phyloP scores from a whole-genome alignment of 179 eudicot species.

The Beta macrorhiza region DNA sequence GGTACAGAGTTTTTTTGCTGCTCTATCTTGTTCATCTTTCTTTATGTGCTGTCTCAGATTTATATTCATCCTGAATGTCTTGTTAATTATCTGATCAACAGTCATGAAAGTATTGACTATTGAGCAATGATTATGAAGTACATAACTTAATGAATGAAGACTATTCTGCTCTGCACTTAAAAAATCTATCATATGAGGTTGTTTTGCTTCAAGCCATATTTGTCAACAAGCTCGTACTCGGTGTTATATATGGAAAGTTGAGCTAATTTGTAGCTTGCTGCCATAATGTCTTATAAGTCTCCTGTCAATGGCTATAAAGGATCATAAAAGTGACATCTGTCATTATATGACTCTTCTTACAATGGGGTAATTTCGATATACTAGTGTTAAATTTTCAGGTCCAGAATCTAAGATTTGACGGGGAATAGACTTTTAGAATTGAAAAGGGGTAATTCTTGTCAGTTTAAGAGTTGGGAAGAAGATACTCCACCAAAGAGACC shows the following conservation, averaged over 20 bases:
- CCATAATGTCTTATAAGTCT: neutral
- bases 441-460: neutral
- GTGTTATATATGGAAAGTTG: neutral
- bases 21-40: neutral
- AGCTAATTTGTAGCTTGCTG: neutral
- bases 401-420: neutral
- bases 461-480: neutral
- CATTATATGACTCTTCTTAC: neutral
- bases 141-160: neutral
- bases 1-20: constrained; percentile 39
- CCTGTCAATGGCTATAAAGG: neutral
- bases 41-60: neutral
- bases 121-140: neutral
- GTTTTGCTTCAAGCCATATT: neutral
- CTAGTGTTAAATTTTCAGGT: neutral
- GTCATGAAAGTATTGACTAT: neutral
- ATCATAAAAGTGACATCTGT: neutral
- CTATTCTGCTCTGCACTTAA: neutral
- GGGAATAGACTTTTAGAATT: neutral
- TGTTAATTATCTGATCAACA: neutral
- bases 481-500: neutral
- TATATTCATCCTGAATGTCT: neutral
- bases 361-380: neutral
- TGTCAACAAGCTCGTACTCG: too few species aligned
- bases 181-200: neutral